Base-by-base conservation (phyloP, 805 yeast genomes). In the Candida ovalis region DNA sequence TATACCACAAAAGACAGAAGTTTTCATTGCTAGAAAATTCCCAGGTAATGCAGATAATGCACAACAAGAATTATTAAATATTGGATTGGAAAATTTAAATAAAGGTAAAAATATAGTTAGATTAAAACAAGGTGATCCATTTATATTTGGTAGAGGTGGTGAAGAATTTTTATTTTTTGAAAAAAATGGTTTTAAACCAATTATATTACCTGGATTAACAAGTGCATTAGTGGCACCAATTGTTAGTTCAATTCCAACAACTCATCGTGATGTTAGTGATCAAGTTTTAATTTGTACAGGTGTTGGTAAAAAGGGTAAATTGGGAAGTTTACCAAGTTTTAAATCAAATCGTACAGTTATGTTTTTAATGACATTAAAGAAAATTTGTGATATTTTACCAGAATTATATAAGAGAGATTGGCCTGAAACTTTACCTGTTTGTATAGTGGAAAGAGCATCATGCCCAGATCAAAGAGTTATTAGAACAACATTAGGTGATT, bases 1-100 rank as follows among this genome's bases (percentile, higher is more conserved):
- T 18, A 84, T 92, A n/a, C 97, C 97, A 0, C 64, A 76, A 27
- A 73, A 74, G 27, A 87, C 95, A 1, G 84, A 82, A 40, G 72
- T 85, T 3, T 89, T 86, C 62, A 90, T 92, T 50, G 98, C 98
- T 1, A 77, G 89, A 37, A 92, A 92, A 66, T 92, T 90, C 69
- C 98, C 98, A 2, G 98, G 98, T 1, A 92, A 92, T 63, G 97
- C 98, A 1, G 97, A 90, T 60, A 77, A 78, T 42, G 98, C 98
- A 0, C 98, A 92, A 66, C 77, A 86, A 50, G 96, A 92, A 66
- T 74, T 92, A 40, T 69, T 89, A 30, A 71, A 75, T n/a, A 64
- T 84, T 54, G 97, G 96, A 0, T 67, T 92, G 17, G 76, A 75
- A 30, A 84, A 82, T 0, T 64, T 89, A 23, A 54, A 72, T 24